Base-by-base conservation (phyloP, 495 filamentous ascomycete species). In the Talaromyces proteolyticus region DNA sequence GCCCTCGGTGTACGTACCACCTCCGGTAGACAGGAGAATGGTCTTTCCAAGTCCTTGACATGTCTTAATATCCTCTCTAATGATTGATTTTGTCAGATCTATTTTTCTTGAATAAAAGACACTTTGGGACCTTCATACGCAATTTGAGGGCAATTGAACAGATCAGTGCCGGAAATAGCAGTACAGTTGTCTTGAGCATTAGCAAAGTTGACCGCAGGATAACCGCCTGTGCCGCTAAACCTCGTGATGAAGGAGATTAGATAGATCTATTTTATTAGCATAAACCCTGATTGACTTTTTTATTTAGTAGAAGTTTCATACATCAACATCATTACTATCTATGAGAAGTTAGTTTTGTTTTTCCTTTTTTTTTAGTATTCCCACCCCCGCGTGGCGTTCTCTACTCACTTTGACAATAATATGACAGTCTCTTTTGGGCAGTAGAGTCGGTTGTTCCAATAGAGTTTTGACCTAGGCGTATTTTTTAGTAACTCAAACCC, bases 21-120 rank as follows among this genome's bases (percentile, higher is more conserved):
- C 86, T 38, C 85, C 83, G 42, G 89, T 74, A 24, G 82, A 87
- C 4, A 89, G 60, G 22, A 89, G 60, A 52, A 91, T 77, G 0
- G 77, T 82, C 60, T 87, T 89, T 42, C 79, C 80, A 44, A 71
- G 61, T 4, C 62, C 29, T 58, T 91, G 86, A 67, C 87, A 91
- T 6, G 67, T 67, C 41, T 66, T 66, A 60, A 91, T 88, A 51
- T 89, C 81, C 41, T 54, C 42, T 4, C 70, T 74, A 37, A 47
- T 29, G 37, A 4, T n/a, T 4, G 18, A 10, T 1, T 42, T 10
- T 10, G 16, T 22, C 11, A 42, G 16, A 7, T 16, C 40, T 16
- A 18, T 54, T 46, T 51, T 37, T 2, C 25, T 6, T 36, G 19
- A n/a, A n/a, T n/a, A n/a, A n/a, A n/a, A n/a, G n/a, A n/a, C n/a